Evolutionary conservation across 2,329 filamentous ascomycete species (phyloP), one percentile per base, ranked within the genome.

Genomic region (Teratosphaeria destructans): DNA sequence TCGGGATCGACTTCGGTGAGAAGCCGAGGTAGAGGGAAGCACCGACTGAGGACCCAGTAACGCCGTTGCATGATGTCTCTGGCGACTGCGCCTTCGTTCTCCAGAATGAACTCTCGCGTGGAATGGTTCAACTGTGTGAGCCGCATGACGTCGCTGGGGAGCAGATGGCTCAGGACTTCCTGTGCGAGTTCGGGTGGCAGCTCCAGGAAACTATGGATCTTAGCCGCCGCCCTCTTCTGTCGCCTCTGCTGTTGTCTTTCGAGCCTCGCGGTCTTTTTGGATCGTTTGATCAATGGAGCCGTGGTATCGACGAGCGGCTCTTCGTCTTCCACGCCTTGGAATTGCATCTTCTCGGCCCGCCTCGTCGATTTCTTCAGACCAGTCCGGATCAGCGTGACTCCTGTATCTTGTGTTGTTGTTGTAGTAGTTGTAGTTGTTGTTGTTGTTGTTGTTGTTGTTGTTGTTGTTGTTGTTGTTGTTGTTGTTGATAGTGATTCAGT

Each of bases 171-270:
- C 1, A 84, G 61, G 16, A 83, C 76, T 43, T 77, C 73, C 32
- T 80, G 67, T 3, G 83, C 61, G 1, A 85, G 70, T 67, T 85
- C 82, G 16, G 77, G 76, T 0, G 82, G 82, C 0, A 85, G 73
- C 61, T 78, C 75, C 26, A 78, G 63, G 11, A 83, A 68, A 23
- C 37, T 55, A 12, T 49, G 43, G 64, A 73, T 35, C 67, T 66
- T 11, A 68, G 65, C 57, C 68, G 68, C 34, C 4, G 65, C 67
- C 60, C 72, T 75, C 64, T 72, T 72, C 63, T 66, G 54, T 39
- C 52, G 55, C 27, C 52, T 55, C 5, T 34, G 55, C 53, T 60
- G 55, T 58, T 71, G 75, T 64, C 75, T 79, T 62, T 73, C 71
- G 19, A 65, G 70, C 35, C 82, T 77, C 64, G 79, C 76, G 5